Evolutionary conservation across 2,329 filamentous ascomycete genomes (phyloP).

Genomic region (Teratosphaeria epicoccoides): DNA sequence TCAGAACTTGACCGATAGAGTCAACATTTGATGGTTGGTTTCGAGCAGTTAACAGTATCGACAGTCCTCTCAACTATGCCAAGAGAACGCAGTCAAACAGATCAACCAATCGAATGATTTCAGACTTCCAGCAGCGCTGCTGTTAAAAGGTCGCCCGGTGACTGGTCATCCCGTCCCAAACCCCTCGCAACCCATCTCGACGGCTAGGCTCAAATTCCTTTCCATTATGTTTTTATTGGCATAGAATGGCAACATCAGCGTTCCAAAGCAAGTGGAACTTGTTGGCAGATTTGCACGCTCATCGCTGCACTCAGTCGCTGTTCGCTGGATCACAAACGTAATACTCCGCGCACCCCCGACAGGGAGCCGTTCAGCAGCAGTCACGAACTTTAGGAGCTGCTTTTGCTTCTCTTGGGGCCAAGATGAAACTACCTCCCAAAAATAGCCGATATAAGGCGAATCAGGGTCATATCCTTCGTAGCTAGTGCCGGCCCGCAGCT

Average conservation of each 20-base stretch:
- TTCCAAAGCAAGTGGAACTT: constrained; percentile 88
- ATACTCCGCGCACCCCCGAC: constrained; percentile 75
- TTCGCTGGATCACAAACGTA: constrained; percentile 72
- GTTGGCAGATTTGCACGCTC: constrained; percentile 53
- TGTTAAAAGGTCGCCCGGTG: not conserved
- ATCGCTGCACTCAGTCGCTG: constrained; percentile 50
- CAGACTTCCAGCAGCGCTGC: too few relatives aligned
- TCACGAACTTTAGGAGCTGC: constrained; percentile 83
- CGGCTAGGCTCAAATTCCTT: constrained; percentile 68
- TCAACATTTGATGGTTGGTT: too few relatives aligned
- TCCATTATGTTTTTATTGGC: constrained; percentile 56
- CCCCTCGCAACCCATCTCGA: constrained; percentile 70
- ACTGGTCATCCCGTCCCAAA: constrained; percentile 49
- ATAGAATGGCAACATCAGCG: constrained; percentile 77
- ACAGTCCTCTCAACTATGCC: too few relatives aligned
- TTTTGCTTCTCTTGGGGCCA: constrained; percentile 61
- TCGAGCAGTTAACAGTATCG: too few relatives aligned
- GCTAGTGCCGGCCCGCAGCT: constrained; percentile 58
- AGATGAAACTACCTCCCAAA: constrained; percentile 69
- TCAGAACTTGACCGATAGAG: too few relatives aligned
- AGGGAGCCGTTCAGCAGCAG: constrained; percentile 79
- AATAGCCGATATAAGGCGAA: constrained; percentile 62
- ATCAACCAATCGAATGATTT: too few relatives aligned
- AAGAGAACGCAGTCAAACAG: too few relatives aligned
- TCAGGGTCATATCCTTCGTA: constrained; percentile 72